Evolutionary conservation across 371 early-diverging fungal species (phyloP), one percentile per base, ranked within the genome.

Genomic region (Syncephalis fuscata): DNA sequence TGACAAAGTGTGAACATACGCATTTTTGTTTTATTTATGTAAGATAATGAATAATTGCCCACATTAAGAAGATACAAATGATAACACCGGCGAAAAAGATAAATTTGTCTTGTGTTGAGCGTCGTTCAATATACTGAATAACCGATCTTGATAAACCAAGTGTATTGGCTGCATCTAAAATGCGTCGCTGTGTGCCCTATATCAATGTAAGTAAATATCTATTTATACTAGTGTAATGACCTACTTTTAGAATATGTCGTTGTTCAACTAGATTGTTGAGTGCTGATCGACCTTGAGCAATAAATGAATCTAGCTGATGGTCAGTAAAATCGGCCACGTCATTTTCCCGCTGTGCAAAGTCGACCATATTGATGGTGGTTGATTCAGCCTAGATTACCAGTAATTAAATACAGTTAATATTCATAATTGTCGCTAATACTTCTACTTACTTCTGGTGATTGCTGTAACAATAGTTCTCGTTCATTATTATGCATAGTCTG

Each of bases 61-160:
- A 73, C 59, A 78, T 62, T 16, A 63, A 56, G 11, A 73, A 48
- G 16, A 74, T 48, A 19, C 81, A 76, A 38, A 79, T 55, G 17
- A 74, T 56, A 19, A 80, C 68, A n/a, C 82, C 84, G 2, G 67
- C 80, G 56, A 72, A 70, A 54, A 89, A 79, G 47, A 90, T 76
- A 78, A 79, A 86, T 55, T 74, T 77, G 63, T 90, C 90, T 46
- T 82, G 77, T 20, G 67, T 55, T 47, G 80, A 71, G 44, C 88
- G 68, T 48, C 84, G 75, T 57, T 90, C 88, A 55, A 90, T 88
- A 54, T 72, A 80, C 25, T 81, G 70, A 39, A 90, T 88, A 1
- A 83, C 77, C 51, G 76, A 76, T 24, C 78, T 74, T n/a, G 85
- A 85, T 43, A 90, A 59, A 5, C 90, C 90, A 8, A 90, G 63